phyloP scores from a whole-genome alignment of 2,329 filamentous ascomycete genomes.

The Fusarium albidum region DNA sequence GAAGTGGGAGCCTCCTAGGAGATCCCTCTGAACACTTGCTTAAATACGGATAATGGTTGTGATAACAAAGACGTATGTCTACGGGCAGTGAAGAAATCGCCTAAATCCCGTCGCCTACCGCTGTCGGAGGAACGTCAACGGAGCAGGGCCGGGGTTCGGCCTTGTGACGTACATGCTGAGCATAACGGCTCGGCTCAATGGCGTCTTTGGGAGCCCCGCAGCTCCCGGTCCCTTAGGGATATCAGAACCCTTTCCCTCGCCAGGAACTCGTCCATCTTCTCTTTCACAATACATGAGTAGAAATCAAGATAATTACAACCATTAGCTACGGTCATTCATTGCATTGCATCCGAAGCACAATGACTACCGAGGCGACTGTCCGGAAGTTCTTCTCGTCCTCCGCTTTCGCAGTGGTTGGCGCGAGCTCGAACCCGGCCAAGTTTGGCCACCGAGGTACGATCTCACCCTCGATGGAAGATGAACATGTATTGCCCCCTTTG shows the following conservation, averaged over 20 bases:
- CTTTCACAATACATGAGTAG: slow-evolving; percentile 4
- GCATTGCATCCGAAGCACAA: too few relatives aligned
- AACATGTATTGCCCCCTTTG: not conserved
- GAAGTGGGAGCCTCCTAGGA: not conserved
- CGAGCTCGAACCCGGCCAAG: slow-evolving; percentile 83
- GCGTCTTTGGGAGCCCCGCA: slow-evolving; percentile 36
- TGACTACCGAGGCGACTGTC: slow-evolving; percentile 75
- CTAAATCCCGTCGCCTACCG: too few relatives aligned
- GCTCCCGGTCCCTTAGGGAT: slow-evolving; percentile 12
- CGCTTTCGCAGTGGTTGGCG: slow-evolving; percentile 87
- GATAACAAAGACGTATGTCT: not conserved
- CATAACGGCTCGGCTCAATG: slow-evolving; percentile 23
- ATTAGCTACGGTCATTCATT: not conserved
- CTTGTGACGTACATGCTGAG: not conserved
- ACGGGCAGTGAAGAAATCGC: too few relatives aligned
- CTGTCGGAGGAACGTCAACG: too few relatives aligned
- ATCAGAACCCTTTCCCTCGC: slow-evolving; percentile 25
- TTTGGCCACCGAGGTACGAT: slow-evolving; percentile 84
- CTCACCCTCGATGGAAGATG: not conserved
- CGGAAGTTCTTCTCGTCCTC: slow-evolving; percentile 82
- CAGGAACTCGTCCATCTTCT: slow-evolving; percentile 1
- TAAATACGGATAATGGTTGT: slow-evolving; percentile 36
- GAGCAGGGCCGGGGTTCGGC: not conserved
- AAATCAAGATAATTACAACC: not conserved
- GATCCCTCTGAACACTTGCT: slow-evolving; percentile 26